These are phyloP conservation scores for Dendryphion nanum DNA, from an alignment of 2,329 filamentous ascomycete genomes.

Conservation along the genomic window DNA sequence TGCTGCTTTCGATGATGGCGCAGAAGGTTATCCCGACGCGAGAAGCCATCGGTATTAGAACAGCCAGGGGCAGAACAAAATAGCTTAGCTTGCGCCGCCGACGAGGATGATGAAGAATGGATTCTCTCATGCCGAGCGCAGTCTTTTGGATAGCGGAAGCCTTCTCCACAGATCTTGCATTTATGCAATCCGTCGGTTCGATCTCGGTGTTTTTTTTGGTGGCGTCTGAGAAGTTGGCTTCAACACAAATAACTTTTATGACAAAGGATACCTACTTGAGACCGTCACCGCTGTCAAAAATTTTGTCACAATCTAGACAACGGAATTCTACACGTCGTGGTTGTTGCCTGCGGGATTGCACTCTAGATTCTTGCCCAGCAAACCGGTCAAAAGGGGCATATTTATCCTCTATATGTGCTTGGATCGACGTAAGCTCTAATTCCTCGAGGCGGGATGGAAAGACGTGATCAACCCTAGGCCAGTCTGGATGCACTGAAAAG, in stretches of 20 bases:
- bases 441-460: too few species aligned
- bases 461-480: too few species aligned
- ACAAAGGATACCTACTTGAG: slow-evolving; percentile 30
- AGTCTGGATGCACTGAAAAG: neutral
- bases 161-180: slow-evolving; percentile 25
- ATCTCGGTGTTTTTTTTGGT: slow-evolving; percentile 28
- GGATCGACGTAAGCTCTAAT: neutral
- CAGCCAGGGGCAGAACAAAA: slow-evolving; percentile 28
- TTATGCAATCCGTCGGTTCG: slow-evolving; percentile 29
- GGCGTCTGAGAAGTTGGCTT: slow-evolving; percentile 23
- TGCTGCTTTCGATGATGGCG: slow-evolving; percentile 34
- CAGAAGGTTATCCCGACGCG: slow-evolving; percentile 35
- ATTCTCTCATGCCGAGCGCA: slow-evolving; percentile 27
- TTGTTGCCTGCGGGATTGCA: slow-evolving; percentile 18
- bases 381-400: neutral
- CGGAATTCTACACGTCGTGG: slow-evolving; percentile 24
- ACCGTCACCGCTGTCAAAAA: slow-evolving; percentile 33
- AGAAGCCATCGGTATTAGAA: slow-evolving; percentile 28
- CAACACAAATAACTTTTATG: neutral
- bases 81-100: slow-evolving; percentile 10
- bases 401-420: neutral
- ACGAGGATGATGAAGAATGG: slow-evolving; percentile 20
- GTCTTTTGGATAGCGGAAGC: slow-evolving; percentile 37
- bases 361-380: neutral
- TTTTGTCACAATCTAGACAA: slow-evolving; percentile 25